Base-by-base conservation (phyloP, 2,329 filamentous ascomycete genomes). In the Colletotrichum cordylinicola region DNA sequence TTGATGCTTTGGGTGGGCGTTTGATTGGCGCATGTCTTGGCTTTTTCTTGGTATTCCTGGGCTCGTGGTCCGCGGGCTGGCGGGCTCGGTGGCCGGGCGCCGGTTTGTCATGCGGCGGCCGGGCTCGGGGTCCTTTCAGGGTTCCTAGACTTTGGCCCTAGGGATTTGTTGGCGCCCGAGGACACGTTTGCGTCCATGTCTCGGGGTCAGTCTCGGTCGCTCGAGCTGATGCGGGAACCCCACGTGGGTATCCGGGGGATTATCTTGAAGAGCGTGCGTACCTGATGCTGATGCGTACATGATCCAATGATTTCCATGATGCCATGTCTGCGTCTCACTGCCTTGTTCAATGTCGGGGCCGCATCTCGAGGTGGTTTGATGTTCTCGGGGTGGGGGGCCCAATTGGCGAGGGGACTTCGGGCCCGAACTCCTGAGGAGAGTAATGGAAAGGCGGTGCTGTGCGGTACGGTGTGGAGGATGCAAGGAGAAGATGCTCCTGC, bases 11-110 rank as follows among this genome's bases (percentile, higher is more conserved):
- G 52, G 48, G 43, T 31, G 66, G 43, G 37, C 8, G 60, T 66
- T 70, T 66, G 52, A 72, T 67, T 55, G 72, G 68, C 72, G 68
- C 33, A 43, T 62, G 31, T 75, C 69, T 75, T 75, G 73, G 69
- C 69, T 48, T 48, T 64, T 48, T 33, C 62, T 72, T 75, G 73
- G 73, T 48, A 62, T 35, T 27, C 33, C 27, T 52, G 37, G 52
- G 31, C 16, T 62, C 37, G 73, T 58, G 24, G 56, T n/a, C 64
- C 73, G 70, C 64, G 64, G 70, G 39, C 27, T 68, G 39, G 73
- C 64, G 64, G 64, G 31, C 27, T 68, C 56, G 73, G 73, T 60
- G 62, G 13, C 37, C 70, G 39, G 73, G 56, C 18, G 33, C 62
- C 61, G 48, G 69, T 68, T 60, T 48, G 15, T 56, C 29, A 67